These are phyloP conservation scores for Elsinoe perseae DNA, from an alignment of 2,329 filamentous ascomycete species.

Conservation along the genomic window DNA sequence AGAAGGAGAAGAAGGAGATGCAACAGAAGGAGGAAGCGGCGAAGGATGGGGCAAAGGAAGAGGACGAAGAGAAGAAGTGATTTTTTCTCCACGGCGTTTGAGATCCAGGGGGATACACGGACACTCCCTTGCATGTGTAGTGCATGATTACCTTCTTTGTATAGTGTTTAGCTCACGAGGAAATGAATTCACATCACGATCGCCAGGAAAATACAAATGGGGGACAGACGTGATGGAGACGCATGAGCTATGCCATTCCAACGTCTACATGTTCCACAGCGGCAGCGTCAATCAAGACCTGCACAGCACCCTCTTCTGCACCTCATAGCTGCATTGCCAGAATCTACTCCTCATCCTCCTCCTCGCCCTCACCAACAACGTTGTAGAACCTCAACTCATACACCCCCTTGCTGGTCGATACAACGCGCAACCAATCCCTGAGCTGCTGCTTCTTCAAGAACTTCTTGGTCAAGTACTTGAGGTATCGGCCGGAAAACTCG, in stretches of 20 bases:
- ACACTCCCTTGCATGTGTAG: background rate
- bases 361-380: constrained; percentile 95
- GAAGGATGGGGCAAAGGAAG: background rate
- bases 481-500: constrained; percentile 95
- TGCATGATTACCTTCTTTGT: background rate
- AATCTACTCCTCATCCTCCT: constrained; percentile 95
- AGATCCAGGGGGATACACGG: no score
- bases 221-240: constrained; percentile 13
- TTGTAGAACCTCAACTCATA: constrained; percentile 99
- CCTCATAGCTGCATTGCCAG: background rate
- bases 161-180: constrained; percentile 2
- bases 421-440: constrained; percentile 98
- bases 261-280: background rate
- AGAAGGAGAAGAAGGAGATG: constrained; percentile 19
- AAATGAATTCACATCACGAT: background rate
- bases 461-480: constrained; percentile 99
- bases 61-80: constrained; percentile 18
- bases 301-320: background rate
- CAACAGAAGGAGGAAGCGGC: constrained; percentile 24
- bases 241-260: constrained; percentile 12
- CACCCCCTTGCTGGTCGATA: constrained; percentile 94
- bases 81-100: constrained; percentile 3
- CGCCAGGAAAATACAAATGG: background rate
- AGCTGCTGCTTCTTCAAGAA: constrained; percentile 99
- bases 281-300: constrained; percentile 15